Percentiles rank a stretch among this genome's conserved stretches.
Conservation (phyloP, 805 yeast species). For the Nadsonia fulvescens region DNA sequence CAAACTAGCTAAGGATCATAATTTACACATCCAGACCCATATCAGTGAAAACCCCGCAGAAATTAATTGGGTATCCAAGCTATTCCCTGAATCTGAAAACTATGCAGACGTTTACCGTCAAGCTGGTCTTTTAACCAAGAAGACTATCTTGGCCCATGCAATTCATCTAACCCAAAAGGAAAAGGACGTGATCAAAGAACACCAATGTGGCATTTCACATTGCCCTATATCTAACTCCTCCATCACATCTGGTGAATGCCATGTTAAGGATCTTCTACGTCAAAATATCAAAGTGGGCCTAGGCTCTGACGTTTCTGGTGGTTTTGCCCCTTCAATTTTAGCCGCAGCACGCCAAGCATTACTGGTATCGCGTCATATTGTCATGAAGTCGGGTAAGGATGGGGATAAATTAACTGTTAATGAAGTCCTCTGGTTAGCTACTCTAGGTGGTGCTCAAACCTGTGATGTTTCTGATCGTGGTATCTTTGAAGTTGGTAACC, state of each 20-base stretch:
- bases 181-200: conserved; percentile 32
- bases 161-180: conserved; percentile 58
- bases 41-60: conserved; percentile 68
- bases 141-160: conserved; percentile 80
- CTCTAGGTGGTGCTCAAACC: conserved; percentile 78
- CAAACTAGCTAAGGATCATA: conserved; percentile 24
- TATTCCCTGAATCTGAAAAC: conserved; percentile 51
- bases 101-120: conserved; percentile 68
- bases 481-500: conserved; percentile 55
- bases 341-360: conserved; percentile 52
- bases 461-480: conserved; percentile 47
- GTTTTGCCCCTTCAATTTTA: conserved; percentile 47
- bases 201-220: conserved; percentile 63
- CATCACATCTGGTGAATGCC: conserved; percentile 79
- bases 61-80: conserved; percentile 47
- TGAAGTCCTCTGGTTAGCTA: conserved; percentile 67
- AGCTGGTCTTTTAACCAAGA: conserved; percentile 37
- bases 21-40: conserved; percentile 74
- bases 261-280: conserved; percentile 49
- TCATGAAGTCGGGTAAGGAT: conserved; percentile 34
- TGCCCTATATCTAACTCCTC: conserved; percentile 88
- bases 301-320: conserved; percentile 71
- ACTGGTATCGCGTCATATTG: conserved; percentile 51
- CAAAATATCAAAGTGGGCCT: conserved; percentile 58
- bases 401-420: conserved; percentile 36